These are phyloP conservation scores for Leishmania aethiopica DNA, from an alignment of 208 protist genomes.

Conservation along the genomic window DNA sequence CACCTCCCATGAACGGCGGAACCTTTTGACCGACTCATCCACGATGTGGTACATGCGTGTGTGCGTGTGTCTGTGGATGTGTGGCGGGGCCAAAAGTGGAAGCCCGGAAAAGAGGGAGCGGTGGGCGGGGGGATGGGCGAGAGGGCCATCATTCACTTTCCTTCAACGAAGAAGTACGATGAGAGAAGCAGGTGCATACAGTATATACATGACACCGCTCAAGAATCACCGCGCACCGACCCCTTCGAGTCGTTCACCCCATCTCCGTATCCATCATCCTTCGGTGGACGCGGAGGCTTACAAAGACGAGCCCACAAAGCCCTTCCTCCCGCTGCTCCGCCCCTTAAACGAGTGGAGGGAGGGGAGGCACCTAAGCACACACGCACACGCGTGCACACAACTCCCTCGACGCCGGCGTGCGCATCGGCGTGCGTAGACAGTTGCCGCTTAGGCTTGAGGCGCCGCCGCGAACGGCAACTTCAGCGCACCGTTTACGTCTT, in stretches of 20 bases:
- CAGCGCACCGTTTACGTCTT: background rate
- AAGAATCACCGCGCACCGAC: background rate
- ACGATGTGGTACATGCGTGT: background rate
- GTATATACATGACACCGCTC: background rate
- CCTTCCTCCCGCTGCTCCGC: no score
- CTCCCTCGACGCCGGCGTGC: background rate
- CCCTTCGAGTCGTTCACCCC: background rate
- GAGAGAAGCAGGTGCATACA: background rate
- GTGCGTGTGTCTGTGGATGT: constrained; percentile 13
- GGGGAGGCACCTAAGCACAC: background rate
- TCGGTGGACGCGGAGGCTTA: background rate
- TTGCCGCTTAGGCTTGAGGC: background rate
- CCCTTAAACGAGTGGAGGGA: background rate
- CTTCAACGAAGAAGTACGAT: background rate
- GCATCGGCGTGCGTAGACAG: background rate
- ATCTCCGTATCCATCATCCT: background rate
- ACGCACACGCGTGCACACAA: background rate
- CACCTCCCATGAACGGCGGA: background rate
- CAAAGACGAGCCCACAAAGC: background rate
- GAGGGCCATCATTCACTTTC: background rate
- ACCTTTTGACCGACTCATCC: background rate
- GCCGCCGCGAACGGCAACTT: background rate
- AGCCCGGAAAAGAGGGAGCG: background rate
- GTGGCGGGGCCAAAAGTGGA: background rate
- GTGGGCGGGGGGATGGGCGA: background rate